Base-by-base conservation (phyloP, 2,329 filamentous ascomycete species). In the Trichoderma koningii region DNA sequence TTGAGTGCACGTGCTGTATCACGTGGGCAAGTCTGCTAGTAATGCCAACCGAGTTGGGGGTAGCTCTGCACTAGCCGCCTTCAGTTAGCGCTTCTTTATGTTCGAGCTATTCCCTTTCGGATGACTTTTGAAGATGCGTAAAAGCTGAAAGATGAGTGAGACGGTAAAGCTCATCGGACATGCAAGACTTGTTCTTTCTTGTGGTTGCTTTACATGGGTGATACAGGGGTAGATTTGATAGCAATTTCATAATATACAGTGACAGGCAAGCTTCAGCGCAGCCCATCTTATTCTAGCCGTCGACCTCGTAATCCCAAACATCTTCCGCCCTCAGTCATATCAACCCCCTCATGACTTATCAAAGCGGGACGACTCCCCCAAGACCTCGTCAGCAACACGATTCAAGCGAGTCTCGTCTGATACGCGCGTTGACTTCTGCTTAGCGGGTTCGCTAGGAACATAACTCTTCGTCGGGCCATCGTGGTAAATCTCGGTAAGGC, bases 321-420 rank as follows among this genome's bases (percentile, higher is more conserved):
- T 80, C 65, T 78, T 75, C 26, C 19, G 17, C 15, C 56, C 7
- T 74, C 17, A 5, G 57, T 12, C n/a, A 73, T 63, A 26, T 69
- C 55, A 30, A 3, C 76, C 92, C 70, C 87, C 87, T 92, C 80
- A 90, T 91, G 78, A 38, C 61, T 44, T 38, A 56, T 34, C 17
- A 66, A n/a, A 26, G 57, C 66, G 48, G 5, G 34, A 50, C 34
- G 45, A 55, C 15, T 69, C 67, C 15, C 63, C 67, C 66, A 75
- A 52, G 60, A 76, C 69, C 68, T 74, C 73, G 62, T 75, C 68
- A n/a, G 71, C 65, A 55, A 75, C 71, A 21, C 69, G 69, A 7
- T 66, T 67, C 19, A 68, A 57, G 57, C 73, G 68, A 69, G 69
- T 67, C 48, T 70, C 28, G 34, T 72, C 68, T 17, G 57, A 48